phyloP scores from a whole-genome alignment of 1,284 basidiomycete species.

The Thecaphora thlaspeos region DNA sequence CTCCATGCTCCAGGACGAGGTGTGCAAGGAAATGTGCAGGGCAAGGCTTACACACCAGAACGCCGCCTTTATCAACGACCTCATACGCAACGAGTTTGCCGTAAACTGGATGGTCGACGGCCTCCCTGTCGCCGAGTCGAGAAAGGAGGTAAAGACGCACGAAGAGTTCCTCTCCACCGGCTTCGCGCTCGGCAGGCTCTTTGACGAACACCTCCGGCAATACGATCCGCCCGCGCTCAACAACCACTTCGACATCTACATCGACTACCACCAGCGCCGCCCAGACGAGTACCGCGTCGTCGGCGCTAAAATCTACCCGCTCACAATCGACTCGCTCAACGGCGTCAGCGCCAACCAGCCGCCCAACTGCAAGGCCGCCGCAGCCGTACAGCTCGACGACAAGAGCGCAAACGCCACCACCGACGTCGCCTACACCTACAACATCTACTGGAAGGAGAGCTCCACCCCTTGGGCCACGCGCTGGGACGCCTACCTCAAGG shows the following conservation, averaged over 20 bases:
- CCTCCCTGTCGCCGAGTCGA: conserved; percentile 71
- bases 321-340: conserved; percentile 37
- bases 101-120: conserved; percentile 94
- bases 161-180: conserved; percentile 67
- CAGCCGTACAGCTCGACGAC: conserved; percentile 38
- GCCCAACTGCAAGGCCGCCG: conserved; percentile 35
- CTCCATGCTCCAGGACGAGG: conserved; percentile 70
- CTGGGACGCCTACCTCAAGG: conserved; percentile 81
- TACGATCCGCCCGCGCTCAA: conserved; percentile 48
- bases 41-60: conserved; percentile 69
- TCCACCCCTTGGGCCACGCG: conserved; percentile 74
- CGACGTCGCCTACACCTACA: conserved; percentile 83
- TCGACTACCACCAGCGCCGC: conserved; percentile 52
- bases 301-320: conserved; percentile 51
- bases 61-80: conserved; percentile 83
- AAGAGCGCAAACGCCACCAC: conserved; percentile 72
- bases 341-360: conserved; percentile 9
- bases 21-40: conserved; percentile 76
- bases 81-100: conserved; percentile 88
- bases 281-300: conserved; percentile 53
- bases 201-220: conserved; percentile 58
- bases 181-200: conserved; percentile 56
- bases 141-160: conserved; percentile 53
- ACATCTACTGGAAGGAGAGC: conserved; percentile 83
- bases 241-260: conserved; percentile 55